A percentile compares a stretch with the other conserved stretches of the same genome.
Evolutionary conservation across 177 flowering plant genomes (phyloP).

Genomic region (Telopea speciosissima): DNA sequence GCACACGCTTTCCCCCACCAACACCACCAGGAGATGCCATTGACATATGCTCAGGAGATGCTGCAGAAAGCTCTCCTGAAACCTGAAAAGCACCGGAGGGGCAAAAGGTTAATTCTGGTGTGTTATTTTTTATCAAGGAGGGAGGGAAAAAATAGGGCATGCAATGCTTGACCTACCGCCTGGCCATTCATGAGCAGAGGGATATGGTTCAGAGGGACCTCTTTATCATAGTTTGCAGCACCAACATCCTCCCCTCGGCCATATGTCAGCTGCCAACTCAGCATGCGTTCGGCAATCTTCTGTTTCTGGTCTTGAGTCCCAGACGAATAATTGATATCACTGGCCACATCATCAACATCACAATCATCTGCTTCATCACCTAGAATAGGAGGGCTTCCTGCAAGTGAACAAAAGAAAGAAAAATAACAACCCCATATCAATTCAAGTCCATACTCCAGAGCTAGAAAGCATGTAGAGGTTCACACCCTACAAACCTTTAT

Average conservation of each 20-base stretch:
- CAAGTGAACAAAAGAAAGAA: slow-evolving; percentile 3
- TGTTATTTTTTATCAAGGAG: too few relatives aligned
- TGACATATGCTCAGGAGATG: slow-evolving; percentile 78
- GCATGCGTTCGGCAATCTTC: slow-evolving; percentile 72
- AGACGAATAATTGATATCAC: slow-evolving; percentile 50
- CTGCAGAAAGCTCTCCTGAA: slow-evolving; percentile 82
- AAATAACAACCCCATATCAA: background rate
- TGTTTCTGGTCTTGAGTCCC: slow-evolving; percentile 70
- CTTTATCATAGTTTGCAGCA: slow-evolving; percentile 59
- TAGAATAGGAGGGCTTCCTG: slow-evolving; percentile 76
- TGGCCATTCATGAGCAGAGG: slow-evolving; percentile 68
- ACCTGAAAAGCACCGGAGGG: slow-evolving; percentile 33
- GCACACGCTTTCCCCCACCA: slow-evolving; percentile 46
- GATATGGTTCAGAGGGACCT: slow-evolving; percentile 62
- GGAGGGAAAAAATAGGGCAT: background rate
- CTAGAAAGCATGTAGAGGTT: background rate
- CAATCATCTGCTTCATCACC: slow-evolving; percentile 66
- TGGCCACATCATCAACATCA: slow-evolving; percentile 45
- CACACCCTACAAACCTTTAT: slow-evolving; percentile 28
- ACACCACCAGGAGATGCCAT: slow-evolving; percentile 67
- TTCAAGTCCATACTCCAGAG: background rate
- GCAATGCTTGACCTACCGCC: slow-evolving; percentile 31
- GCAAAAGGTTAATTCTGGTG: background rate
- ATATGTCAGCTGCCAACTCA: slow-evolving; percentile 75
- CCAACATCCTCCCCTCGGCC: slow-evolving; percentile 56